Percentiles rank a stretch among this genome's conserved stretches.
Conservation (phyloP, 306 rosid species). For the Rosa lucieae region DNA sequence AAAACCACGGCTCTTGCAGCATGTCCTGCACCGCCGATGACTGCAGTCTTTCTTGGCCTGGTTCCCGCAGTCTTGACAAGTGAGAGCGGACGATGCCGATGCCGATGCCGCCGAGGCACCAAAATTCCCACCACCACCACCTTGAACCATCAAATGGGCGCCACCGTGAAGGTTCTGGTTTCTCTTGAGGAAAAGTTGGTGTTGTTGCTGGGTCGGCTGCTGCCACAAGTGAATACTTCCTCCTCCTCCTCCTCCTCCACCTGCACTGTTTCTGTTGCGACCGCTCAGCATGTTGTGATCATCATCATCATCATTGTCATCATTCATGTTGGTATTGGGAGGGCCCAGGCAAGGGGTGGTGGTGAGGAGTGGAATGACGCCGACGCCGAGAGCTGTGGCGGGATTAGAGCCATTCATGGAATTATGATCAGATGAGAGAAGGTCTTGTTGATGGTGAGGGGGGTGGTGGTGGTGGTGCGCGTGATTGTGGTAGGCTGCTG, state of each 20-base stretch:
- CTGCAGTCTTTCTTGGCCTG: constrained; percentile 93
- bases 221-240: constrained; percentile 76
- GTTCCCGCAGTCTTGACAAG: constrained; percentile 95
- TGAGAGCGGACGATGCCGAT: constrained; percentile 37
- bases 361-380: constrained; percentile 71
- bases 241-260: constrained; percentile 18
- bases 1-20: constrained; percentile 88
- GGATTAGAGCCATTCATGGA: constrained; percentile 49
- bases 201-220: constrained; percentile 24
- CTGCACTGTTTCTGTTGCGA: constrained; percentile 5
- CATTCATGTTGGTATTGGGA: constrained; percentile 1
- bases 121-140: constrained; percentile 1
- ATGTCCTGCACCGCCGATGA: constrained; percentile 82
- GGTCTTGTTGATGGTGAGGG: constrained; percentile 28
- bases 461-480: constrained; percentile 22
- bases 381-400: constrained; percentile 80
- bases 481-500: constrained; percentile 46
- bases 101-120: constrained; percentile 27
- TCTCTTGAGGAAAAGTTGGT: constrained; percentile 57
- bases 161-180: constrained; percentile 6
- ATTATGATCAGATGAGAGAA: constrained; percentile 27
- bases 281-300: background rate
- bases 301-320: background rate
- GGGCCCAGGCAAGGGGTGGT: constrained; percentile 49
- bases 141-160: constrained; percentile 30